Evolutionary conservation across 2,329 filamentous ascomycete species (phyloP).

Genomic region (Drechmeria coniospora): DNA sequence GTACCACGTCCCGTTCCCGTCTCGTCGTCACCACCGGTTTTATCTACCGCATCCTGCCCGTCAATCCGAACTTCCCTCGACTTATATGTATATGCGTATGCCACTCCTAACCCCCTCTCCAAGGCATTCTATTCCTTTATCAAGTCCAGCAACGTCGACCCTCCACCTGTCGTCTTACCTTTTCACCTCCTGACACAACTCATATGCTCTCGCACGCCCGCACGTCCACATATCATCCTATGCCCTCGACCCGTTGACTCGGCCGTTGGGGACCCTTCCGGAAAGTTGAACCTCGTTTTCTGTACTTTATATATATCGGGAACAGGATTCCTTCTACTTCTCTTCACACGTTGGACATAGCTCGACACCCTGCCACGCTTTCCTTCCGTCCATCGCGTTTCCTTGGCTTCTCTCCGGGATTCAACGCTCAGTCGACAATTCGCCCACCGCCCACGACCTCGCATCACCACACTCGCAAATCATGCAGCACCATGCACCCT

Average conservation of each 20-base stretch:
- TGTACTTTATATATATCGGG: background rate
- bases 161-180: constrained; percentile 1
- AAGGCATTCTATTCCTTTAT: no score
- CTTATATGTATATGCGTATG: constrained; percentile 6
- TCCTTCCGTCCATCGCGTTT: constrained; percentile 7
- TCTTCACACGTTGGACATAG: background rate
- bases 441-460: constrained; percentile 6
- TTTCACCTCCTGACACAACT: background rate
- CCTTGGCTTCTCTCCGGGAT: no score
- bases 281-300: constrained; percentile 6
- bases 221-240: background rate
- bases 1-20: constrained; percentile 3
- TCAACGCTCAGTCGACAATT: no score
- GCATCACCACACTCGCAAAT: constrained; percentile 21
- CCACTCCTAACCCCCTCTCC: constrained; percentile 16
- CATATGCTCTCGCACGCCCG: constrained; percentile 1
- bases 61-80: constrained; percentile 4
- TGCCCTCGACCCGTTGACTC: constrained; percentile 33
- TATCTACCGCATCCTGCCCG: constrained; percentile 13
- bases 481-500: constrained; percentile 44
- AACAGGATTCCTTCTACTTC: constrained; percentile 2
- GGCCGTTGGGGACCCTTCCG: constrained; percentile 22
- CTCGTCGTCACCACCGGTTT: no score
- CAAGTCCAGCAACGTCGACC: constrained; percentile 9
- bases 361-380: constrained; percentile 4